These are phyloP conservation scores for Bruguiera parviflora DNA, from an alignment of 345 rosid species.

Conservation along the genomic window DNA sequence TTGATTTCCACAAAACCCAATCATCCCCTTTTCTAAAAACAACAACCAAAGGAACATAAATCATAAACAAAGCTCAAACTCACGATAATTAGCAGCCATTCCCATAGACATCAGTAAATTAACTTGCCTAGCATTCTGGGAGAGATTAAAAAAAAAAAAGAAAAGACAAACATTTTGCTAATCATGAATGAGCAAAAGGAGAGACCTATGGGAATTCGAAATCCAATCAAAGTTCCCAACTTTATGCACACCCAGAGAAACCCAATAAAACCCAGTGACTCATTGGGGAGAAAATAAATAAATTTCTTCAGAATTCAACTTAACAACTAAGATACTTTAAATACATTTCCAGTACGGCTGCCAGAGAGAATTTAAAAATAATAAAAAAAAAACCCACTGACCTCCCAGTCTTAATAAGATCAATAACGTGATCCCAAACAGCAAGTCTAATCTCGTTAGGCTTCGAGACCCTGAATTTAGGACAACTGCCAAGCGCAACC, in stretches of 20 bases:
- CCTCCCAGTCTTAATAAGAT: constrained; percentile 65
- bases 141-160: neutral
- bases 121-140: neutral
- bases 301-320: neutral
- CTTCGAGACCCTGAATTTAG: constrained; percentile 73
- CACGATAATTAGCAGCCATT: neutral
- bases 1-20: neutral
- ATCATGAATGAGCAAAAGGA: neutral
- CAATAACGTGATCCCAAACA: constrained; percentile 66
- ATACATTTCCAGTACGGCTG: neutral
- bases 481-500: constrained; percentile 90
- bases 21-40: neutral
- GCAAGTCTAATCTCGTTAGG: constrained; percentile 54
- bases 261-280: neutral
- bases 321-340: too few species aligned
- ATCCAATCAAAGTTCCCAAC: neutral
- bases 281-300: neutral
- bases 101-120: neutral
- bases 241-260: neutral
- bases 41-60: neutral
- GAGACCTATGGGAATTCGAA: neutral
- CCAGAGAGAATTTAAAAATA: neutral
- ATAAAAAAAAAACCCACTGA: constrained; percentile 21
- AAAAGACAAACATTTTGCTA: neutral
- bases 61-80: neutral